Conservation (phyloP, 2,329 filamentous ascomycete genomes). For the Colletotrichum gigasporum region DNA sequence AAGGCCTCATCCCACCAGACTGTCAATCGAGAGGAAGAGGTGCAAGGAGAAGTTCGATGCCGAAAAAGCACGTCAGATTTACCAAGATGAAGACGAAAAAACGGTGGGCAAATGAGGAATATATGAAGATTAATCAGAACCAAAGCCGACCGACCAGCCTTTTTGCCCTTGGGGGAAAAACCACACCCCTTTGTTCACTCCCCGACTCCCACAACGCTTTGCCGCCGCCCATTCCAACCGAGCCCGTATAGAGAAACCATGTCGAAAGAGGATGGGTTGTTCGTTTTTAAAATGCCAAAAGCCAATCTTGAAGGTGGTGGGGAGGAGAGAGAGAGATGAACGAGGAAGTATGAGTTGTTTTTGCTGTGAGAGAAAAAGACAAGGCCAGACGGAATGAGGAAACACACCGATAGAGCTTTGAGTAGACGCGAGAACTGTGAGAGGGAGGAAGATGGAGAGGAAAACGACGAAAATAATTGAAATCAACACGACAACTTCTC, state of each 20-base stretch:
- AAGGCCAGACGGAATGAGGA: not conserved
- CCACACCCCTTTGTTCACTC: slow-evolving; percentile 26
- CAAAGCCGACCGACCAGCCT: slow-evolving; percentile 26
- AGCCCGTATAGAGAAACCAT: slow-evolving; percentile 24
- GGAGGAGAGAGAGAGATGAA: slow-evolving; percentile 5
- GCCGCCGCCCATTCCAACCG: slow-evolving; percentile 31
- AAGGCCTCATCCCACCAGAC: too few species aligned
- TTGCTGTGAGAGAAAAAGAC: not conserved
- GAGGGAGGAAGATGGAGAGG: slow-evolving; percentile 20
- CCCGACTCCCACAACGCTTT: slow-evolving; percentile 35
- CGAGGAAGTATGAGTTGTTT: slow-evolving; percentile 3
- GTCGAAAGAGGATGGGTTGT: slow-evolving; percentile 19
- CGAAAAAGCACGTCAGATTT: too few species aligned
- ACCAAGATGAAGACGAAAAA: not conserved
- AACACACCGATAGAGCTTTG: not conserved
- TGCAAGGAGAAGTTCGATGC: too few species aligned
- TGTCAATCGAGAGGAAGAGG: too few species aligned
- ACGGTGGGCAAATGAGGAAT: slow-evolving; percentile 15
- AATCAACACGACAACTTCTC: slow-evolving; percentile 32
- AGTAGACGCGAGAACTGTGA: slow-evolving; percentile 23
- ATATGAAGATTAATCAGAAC: slow-evolving; percentile 3
- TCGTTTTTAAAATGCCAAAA: slow-evolving; percentile 16
- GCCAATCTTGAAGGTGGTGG: slow-evolving; percentile 9
- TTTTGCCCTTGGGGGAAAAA: slow-evolving; percentile 19
- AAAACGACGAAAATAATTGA: slow-evolving; percentile 24